phyloP scores from a whole-genome alignment of 139 green algal genomes.

The Chlorella sp. region DNA sequence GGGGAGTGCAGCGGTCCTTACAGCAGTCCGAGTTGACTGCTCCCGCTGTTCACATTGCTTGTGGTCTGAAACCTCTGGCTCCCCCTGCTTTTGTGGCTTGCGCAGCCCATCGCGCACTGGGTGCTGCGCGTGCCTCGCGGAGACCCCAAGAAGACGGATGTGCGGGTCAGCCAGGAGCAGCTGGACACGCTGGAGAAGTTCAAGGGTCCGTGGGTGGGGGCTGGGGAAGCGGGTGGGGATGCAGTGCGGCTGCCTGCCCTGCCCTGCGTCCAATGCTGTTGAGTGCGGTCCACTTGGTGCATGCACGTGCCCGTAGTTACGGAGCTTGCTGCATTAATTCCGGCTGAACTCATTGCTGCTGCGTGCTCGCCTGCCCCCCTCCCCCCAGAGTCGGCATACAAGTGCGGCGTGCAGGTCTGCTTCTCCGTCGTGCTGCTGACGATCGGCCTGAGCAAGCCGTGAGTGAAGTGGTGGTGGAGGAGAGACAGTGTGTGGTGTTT shows the following conservation, averaged over 20 bases:
- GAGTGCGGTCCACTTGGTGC: background rate
- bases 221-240: no score
- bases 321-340: no score
- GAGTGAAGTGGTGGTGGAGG: background rate
- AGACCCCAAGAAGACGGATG: conserved; percentile 29
- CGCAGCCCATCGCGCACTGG: background rate
- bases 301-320: no score
- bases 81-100: no score
- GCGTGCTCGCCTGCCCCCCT: background rate
- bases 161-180: background rate
- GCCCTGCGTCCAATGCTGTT: background rate
- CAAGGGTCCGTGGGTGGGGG: conserved; percentile 24
- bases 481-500: no score
- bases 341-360: no score
- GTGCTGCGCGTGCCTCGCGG: background rate
- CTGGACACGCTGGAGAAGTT: conserved; percentile 28
- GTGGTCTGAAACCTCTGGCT: no score
- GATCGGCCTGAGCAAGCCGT: conserved; percentile 38
- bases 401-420: conserved; percentile 42
- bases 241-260: no score
- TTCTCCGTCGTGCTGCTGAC: conserved; percentile 39
- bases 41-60: no score
- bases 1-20: no score
- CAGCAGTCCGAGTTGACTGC: no score
- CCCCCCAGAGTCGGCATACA: conserved; percentile 49